Evolutionary conservation across 225 moss, liverwort and hornwort species (phyloP).

Genomic region (Bryum argenteum): DNA sequence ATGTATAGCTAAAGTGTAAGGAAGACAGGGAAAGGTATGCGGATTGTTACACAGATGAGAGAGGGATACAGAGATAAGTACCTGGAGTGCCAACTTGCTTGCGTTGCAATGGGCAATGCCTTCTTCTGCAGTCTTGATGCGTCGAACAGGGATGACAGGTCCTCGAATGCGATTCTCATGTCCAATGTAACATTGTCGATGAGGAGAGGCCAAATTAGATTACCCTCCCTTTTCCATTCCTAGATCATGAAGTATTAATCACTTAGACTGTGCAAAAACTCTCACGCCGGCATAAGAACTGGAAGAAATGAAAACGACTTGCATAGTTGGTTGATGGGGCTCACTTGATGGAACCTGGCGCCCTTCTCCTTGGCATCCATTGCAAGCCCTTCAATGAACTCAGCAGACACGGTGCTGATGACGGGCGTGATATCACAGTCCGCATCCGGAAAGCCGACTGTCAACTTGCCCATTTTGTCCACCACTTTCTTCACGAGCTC

Average conservation of each 20-base stretch:
- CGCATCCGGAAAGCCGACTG: conserved; percentile 37
- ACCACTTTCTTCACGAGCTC: conserved; percentile 39
- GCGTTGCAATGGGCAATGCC: conserved; percentile 46
- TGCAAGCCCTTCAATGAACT: conserved; percentile 48
- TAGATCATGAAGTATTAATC: conserved; percentile 7
- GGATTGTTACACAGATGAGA: too few species aligned
- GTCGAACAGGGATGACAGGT: conserved; percentile 41
- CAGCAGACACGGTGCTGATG: conserved; percentile 38
- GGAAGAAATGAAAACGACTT: too few species aligned
- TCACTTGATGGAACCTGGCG: conserved; percentile 41
- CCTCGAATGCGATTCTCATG: conserved; percentile 51
- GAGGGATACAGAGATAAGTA: not conserved
- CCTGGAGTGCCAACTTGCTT: conserved; percentile 45
- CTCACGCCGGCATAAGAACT: too few species aligned
- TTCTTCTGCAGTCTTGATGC: conserved; percentile 44
- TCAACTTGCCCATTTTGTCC: conserved; percentile 42
- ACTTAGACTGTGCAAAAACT: too few species aligned
- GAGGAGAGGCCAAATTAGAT: conserved; percentile 46
- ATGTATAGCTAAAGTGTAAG: too few species aligned
- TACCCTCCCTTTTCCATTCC: conserved; percentile 51
- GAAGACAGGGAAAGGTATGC: too few species aligned
- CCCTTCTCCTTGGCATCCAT: conserved; percentile 39
- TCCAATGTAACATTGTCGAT: conserved; percentile 42
- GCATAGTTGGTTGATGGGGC: too few species aligned
- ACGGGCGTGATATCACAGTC: conserved; percentile 46